Base-by-base conservation (phyloP, 768 basidiomycete genomes). In the Naganishia onofrii region DNA sequence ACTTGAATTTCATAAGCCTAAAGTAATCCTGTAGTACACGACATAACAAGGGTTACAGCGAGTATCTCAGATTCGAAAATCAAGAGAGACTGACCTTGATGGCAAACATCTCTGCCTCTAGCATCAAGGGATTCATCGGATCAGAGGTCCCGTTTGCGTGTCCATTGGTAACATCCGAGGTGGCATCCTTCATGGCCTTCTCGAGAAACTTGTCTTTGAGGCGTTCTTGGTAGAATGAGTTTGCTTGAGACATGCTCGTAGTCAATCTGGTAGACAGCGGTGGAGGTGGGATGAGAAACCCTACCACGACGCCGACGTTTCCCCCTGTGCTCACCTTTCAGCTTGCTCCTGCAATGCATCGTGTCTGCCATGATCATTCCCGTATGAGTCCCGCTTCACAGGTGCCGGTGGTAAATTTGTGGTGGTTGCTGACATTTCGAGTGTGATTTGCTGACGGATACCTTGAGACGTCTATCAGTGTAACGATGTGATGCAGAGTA, bases 1-100 rank as follows among this genome's bases (percentile, higher is more conserved):
- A 93, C 72, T 90, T 89, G 76, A 91, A 92, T 80, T 94, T 94
- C 31, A 93, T 86, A 75, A 74, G 67, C 23, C 77, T 70, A 56
- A 80, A 77, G 71, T 77, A 77, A 6, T 79, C 78, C 77, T 80
- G 51, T 38, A 17, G 3, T 19, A 48, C 1, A 28, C 8, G 34
- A 34, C 9, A 63, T 10, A 42, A 4, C 23, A 44, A 10, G 12
- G 42, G 36, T 26, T 6, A 42, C 15, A 63, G 6, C 1, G 42
- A 44, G 19, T 26, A 3, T 17, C 5, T 26, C 23, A 15, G 2
- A 63, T 19, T 42, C 23, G 60, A 17, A n/a, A 9, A 26, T 13
- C 2, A 29, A 13, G 15, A 34, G 3, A 21, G 34, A 21, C 60
- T 26, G 38, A 46, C 60, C 38, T 63, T 63, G 10, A 63, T 63